These are phyloP conservation scores for Hippophae gyantsensis DNA, from an alignment of 306 rosid species.

Conservation along the genomic window DNA sequence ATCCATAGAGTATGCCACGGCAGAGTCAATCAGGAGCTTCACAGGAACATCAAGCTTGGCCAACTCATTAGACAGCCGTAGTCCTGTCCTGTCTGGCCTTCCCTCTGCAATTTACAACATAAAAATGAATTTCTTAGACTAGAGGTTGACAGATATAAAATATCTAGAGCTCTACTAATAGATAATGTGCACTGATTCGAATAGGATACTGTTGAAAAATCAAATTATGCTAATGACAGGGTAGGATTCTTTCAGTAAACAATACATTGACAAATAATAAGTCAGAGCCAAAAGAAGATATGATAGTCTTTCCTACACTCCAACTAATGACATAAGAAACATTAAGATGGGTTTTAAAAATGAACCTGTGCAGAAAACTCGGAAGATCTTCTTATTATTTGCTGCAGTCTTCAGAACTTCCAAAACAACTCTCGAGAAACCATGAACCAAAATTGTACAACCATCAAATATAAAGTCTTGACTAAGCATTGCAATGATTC, in stretches of 20 bases:
- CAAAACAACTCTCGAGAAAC: slow-evolving; percentile 83
- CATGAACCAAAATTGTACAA: slow-evolving; percentile 75
- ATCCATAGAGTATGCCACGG: slow-evolving; percentile 92
- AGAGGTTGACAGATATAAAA: not conserved
- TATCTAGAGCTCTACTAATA: slow-evolving; percentile 2
- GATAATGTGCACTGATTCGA: not conserved
- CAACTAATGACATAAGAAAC: no score
- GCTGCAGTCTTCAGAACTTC: slow-evolving; percentile 79
- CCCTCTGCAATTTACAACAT: slow-evolving; percentile 60
- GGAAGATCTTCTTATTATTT: slow-evolving; percentile 53
- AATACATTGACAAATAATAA: no score
- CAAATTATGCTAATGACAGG: no score
- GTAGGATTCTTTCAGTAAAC: no score
- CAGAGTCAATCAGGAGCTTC: slow-evolving; percentile 90
- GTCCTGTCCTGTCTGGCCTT: slow-evolving; percentile 85
- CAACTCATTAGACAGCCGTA: slow-evolving; percentile 68
- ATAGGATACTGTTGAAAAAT: not conserved
- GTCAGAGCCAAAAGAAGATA: no score
- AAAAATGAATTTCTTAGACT: not conserved
- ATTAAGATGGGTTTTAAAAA: slow-evolving; percentile 1
- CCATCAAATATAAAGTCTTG: slow-evolving; percentile 91
- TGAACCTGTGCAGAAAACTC: slow-evolving; percentile 86
- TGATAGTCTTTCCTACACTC: no score
- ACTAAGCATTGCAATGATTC: slow-evolving; percentile 60
- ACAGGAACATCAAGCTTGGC: slow-evolving; percentile 87